Conservation (phyloP, 148 eudicot genomes). For the Rhododendron vialii region DNA sequence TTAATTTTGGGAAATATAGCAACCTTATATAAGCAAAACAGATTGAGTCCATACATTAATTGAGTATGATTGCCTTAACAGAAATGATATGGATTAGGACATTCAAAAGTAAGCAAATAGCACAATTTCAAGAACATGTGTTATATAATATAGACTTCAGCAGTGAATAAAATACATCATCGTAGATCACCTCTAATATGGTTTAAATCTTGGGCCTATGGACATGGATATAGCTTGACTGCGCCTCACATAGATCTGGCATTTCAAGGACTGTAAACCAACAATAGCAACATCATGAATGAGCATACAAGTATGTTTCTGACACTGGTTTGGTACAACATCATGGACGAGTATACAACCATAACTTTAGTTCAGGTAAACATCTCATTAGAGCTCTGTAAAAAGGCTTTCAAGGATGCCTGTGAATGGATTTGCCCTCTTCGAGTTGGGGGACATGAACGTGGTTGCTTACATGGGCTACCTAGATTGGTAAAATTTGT, state of each 20-base stretch:
- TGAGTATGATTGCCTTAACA: too few relatives aligned
- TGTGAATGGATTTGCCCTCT: constrained; percentile 77
- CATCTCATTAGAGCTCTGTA: constrained; percentile 75
- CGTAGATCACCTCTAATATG: background rate
- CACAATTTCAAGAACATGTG: too few relatives aligned
- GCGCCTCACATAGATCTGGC: background rate
- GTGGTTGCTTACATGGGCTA: constrained; percentile 74
- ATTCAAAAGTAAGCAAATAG: too few relatives aligned
- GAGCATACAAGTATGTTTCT: too few relatives aligned
- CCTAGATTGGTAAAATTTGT: constrained; percentile 51
- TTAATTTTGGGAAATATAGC: too few relatives aligned
- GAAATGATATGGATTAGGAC: too few relatives aligned
- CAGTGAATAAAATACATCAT: background rate
- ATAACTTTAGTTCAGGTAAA: constrained; percentile 23
- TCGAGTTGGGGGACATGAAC: constrained; percentile 73
- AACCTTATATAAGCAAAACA: too few relatives aligned
- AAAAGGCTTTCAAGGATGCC: constrained; percentile 85
- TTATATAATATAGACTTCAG: too few relatives aligned
- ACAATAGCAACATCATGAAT: too few relatives aligned
- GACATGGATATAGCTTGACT: background rate
- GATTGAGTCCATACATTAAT: too few relatives aligned
- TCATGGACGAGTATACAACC: too few relatives aligned
- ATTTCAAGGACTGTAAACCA: background rate
- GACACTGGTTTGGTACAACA: too few relatives aligned
- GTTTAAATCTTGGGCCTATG: background rate